Base-by-base conservation (phyloP, 805 yeast genomes). In the Isabelozyma gotoi region DNA sequence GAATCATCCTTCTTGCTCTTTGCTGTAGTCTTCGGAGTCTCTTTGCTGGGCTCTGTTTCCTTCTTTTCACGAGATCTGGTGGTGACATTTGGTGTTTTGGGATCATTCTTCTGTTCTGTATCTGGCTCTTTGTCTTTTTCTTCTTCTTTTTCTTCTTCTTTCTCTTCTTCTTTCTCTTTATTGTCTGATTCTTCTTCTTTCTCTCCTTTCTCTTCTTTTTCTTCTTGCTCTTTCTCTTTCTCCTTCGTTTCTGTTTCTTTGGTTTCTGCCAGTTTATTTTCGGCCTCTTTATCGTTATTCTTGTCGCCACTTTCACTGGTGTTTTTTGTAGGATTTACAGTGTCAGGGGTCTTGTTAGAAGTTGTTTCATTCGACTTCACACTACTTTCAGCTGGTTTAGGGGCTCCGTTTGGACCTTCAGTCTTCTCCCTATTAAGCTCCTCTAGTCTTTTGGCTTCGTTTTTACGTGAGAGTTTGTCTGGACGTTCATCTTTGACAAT, bases 401-500 rank as follows among this genome's bases (percentile, higher is more conserved):
- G 44, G 49, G 57, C 43, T 48, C 51, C 39, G 52, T 52, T 46
- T 59, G 58, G 43, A 55, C 60, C 39, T 52, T 44, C 37, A 16
- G 31, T 31, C 41, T 47, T 19, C 46, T 38, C 38, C 39, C 49
- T 44, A 43, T 42, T 29, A 43, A 32, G 43, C 36, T 24, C 29
- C 29, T 24, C 29, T n/a, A 24, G 35, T 6, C 14, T 6, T 24
- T 18, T n/a, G 32, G 11, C 19, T 20, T 51, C 54, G 17, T 56
- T 57, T 38, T 60, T 57, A 49, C 49, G 68, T 41, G 69, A 72
- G 27, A 69, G 60, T 50, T 65, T 71, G 48, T 83, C 88, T 18
- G 77, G 72, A 33, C 81, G 78, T 33, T 88, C 96, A 54, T 90
- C 96, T 55, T 88, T 87, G 41, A 89, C 78, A n/a, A 89, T 83